Base-by-base conservation (phyloP, 2,329 filamentous ascomycete species). In the Aspergillus awamori region DNA sequence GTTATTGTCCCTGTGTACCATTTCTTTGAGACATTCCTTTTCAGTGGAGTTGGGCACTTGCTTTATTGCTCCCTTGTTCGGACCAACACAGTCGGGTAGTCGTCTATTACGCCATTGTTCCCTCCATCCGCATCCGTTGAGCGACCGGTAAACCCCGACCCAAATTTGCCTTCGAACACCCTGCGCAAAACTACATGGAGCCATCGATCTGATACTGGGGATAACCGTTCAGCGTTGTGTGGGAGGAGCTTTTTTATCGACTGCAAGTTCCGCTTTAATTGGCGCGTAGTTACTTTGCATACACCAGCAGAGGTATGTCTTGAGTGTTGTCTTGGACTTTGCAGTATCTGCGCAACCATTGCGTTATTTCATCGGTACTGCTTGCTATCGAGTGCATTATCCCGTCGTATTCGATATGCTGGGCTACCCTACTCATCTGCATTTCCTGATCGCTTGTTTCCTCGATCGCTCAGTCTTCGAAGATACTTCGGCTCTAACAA, bases 91-190 rank as follows among this genome's bases (percentile, higher is more conserved):
- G n/a, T 11, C 53, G 10, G 20, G 11, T 11, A 33, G 43, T 45
- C 43, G 22, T 56, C 53, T 30, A 47, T 56, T 47, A 56, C 53
- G 53, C 28, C 53, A 56, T 43, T 45, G 28, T 56, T 22, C 39
- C 41, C 26, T 26, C n/a, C 13, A 56, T 56, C 53, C 53, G 53
- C 53, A 36, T 56, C 53, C 53, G 53, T 56, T 51, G 20, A 45
- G 41, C 52, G 39, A 47, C 53, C 53, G 33, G 30, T n/a, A 41
- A 47, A 56, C 41, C 45, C 53, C 53, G 39, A 47, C 17, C 20
- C 36, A 30, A 20, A 55, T 26, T 20, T 47, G 33, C 24, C 53
- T 36, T 56, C 24, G 11, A 36, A 33, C 53, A 22, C 17, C 51
- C 51, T 47, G 15, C 53, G 28, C 38, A 30, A 15, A 56, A 15